Evolutionary conservation across 768 basidiomycete species (phyloP), one percentile per base, ranked within the genome.

Genomic region (Terana coerulea): DNA sequence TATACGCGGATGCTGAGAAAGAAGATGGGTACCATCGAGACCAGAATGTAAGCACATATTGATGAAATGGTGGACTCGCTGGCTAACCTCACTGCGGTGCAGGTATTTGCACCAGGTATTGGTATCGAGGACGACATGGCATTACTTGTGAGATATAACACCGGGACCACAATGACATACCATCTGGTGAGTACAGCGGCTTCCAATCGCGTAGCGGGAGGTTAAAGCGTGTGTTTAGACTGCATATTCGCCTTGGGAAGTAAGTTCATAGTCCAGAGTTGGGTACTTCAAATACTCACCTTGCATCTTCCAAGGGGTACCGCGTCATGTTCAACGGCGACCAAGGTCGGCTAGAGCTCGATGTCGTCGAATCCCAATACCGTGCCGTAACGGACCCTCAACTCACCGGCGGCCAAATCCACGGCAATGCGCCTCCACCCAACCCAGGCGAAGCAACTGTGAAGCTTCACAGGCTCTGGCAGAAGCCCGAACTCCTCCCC

Each of bases 121-220:
- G 72, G 69, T 6, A 78, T 79, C 51, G 78, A 79, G 61, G 78
- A 79, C 54, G 78, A 78, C 56, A 76, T 78, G 72, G 66, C 71
- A 41, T 67, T 78, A 5, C 64, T 78, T 43, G 75, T 78, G 12
- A 68, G 72, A 31, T 78, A 77, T 58, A 69, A 71, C 48, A 71
- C 66, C 10, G 76, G 73, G 2, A 74, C 69, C 0, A 76, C 72
- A n/a, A 71, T 80, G 72, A 75, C 75, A 4, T 80, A 78, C 58
- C 77, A 79, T 61, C 61, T 79, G 40, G 75, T 74, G 36, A 63
- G 68, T 40, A 62, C 61, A 14, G 12, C 15, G 6, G 5, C 11
- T 21, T 26, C 19, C 31, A 6, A 7, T 35, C 17, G 3, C 26
- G n/a, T 10, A 41, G 33, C 24, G 10, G 4, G 28, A 17, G 14